Conservation (phyloP, 495 filamentous ascomycete genomes). For the Penicillium longicatenatum region DNA sequence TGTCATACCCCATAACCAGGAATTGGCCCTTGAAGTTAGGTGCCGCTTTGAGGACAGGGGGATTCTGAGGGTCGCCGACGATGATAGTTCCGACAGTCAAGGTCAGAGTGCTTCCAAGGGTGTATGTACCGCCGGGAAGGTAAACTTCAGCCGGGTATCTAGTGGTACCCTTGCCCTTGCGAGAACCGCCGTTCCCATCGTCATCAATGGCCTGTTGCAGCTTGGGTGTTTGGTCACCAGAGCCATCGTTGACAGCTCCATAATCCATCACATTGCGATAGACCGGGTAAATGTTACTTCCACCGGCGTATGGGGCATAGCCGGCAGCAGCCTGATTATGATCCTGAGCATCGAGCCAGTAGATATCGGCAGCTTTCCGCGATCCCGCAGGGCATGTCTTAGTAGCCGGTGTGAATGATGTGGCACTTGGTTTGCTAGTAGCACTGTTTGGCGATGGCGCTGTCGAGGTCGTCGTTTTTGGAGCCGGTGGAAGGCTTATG, state of each 20-base stretch:
- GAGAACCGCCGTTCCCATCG: constrained; percentile 35
- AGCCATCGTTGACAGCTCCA: constrained; percentile 49
- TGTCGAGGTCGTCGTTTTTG: background rate
- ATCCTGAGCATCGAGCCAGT: constrained; percentile 40
- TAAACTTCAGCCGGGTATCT: constrained; percentile 53
- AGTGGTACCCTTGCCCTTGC: constrained; percentile 43
- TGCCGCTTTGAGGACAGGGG: constrained; percentile 37
- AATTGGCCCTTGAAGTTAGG: constrained; percentile 32
- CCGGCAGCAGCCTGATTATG: constrained; percentile 34
- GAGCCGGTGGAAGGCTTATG: background rate
- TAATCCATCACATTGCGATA: constrained; percentile 60
- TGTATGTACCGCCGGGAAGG: constrained; percentile 50
- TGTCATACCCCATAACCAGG: constrained; percentile 39
- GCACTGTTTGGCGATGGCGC: background rate
- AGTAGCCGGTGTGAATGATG: constrained; percentile 4
- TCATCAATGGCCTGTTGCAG: constrained; percentile 43
- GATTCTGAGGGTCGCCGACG: constrained; percentile 43
- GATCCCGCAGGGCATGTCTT: constrained; percentile 25
- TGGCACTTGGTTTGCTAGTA: background rate
- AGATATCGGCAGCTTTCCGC: constrained; percentile 13
- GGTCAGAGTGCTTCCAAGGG: constrained; percentile 39
- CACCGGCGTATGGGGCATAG: constrained; percentile 39
- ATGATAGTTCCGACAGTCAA: constrained; percentile 48
- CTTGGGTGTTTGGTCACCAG: constrained; percentile 45
- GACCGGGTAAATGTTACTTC: constrained; percentile 47